Conservation (phyloP, 768 basidiomycete genomes). For the Hemileccinum rubropunctum region DNA sequence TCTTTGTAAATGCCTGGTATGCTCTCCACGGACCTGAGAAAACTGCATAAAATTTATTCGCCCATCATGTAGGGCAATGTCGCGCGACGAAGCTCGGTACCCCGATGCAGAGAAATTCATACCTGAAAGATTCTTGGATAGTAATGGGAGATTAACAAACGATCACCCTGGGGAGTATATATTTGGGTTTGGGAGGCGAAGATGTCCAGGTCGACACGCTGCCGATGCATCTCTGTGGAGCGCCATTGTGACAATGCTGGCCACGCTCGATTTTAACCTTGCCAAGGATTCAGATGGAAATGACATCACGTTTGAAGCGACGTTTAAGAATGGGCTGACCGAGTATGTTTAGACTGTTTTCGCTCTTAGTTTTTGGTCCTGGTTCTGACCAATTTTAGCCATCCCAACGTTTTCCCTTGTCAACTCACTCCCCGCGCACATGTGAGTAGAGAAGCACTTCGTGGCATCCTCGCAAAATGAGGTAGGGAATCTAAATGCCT, state of each 20-base stretch:
- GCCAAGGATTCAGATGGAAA: neutral
- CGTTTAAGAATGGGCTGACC: neutral
- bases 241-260: neutral
- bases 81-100: slow-evolving; percentile 10
- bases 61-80: neutral
- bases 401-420: neutral
- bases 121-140: slow-evolving; percentile 11
- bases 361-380: neutral
- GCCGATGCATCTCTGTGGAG: neutral
- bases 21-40: neutral
- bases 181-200: slow-evolving; percentile 4
- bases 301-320: neutral
- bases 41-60: neutral
- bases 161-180: slow-evolving; percentile 1
- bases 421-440: neutral
- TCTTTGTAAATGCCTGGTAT: neutral
- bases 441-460: neutral
- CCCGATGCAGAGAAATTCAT: slow-evolving; percentile 6
- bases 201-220: neutral
- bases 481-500: neutral
- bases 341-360: neutral
- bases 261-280: slow-evolving; percentile 1
- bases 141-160: neutral
- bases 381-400: neutral
- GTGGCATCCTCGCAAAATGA: neutral